phyloP scores from a whole-genome alignment of 192 early-diverging fungal genomes.

The Backusella liffmaniae region DNA sequence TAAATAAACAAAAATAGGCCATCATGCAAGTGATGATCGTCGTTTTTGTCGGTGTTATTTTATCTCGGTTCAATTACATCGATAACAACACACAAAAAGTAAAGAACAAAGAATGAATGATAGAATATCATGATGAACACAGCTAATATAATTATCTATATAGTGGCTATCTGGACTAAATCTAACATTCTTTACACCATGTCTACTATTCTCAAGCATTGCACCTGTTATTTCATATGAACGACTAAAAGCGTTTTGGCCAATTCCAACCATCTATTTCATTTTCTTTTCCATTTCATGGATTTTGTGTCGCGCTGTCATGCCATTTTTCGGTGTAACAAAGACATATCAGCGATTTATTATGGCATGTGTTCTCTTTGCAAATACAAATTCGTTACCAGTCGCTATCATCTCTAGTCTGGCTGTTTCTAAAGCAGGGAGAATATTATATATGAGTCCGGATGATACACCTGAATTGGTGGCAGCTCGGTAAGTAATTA shows the following conservation, averaged over 20 bases:
- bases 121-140: neutral
- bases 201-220: constrained; percentile 74
- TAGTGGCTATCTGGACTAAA: constrained; percentile 60
- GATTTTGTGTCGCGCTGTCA: constrained; percentile 35
- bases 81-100: constrained; percentile 30
- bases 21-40: constrained; percentile 35
- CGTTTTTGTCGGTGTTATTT: constrained; percentile 16
- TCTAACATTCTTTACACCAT: constrained; percentile 72
- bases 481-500: constrained; percentile 43
- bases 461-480: constrained; percentile 47
- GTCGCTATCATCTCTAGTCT: constrained; percentile 68
- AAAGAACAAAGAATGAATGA: neutral
- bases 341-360: constrained; percentile 57
- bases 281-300: constrained; percentile 40
- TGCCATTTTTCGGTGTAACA: constrained; percentile 43
- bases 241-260: constrained; percentile 68
- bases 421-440: constrained; percentile 48
- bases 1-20: constrained; percentile 13
- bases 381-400: constrained; percentile 74
- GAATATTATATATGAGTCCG: constrained; percentile 36
- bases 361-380: constrained; percentile 63
- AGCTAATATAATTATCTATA: too few relatives aligned
- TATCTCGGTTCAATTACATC: constrained; percentile 24
- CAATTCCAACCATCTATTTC: constrained; percentile 56
- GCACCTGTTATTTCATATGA: constrained; percentile 61